Percentiles rank a stretch among this genome's conserved stretches.
These are phyloP conservation scores for Inonotus obliquus DNA, from an alignment of 1,284 basidiomycete genomes.

Conservation along the genomic window DNA sequence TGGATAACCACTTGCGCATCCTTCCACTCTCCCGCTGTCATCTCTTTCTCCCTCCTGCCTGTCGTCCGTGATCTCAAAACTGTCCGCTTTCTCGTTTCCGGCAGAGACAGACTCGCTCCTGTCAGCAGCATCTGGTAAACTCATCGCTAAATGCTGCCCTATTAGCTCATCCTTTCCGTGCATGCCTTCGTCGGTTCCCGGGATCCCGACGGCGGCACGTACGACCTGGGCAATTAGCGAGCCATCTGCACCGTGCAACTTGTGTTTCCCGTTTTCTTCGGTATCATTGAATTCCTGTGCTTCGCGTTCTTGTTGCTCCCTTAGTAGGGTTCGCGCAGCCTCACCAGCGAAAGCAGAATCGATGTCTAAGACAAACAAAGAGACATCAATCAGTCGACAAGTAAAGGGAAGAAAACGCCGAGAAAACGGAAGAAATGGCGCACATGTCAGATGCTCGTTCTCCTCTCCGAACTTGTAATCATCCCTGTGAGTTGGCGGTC, in stretches of 20 bases:
- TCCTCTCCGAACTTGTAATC: conserved; percentile 46
- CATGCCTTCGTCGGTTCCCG: background rate
- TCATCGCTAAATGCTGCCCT: conserved; percentile 16
- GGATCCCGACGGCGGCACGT: background rate
- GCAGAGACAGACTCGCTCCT: background rate
- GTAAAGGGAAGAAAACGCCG: conserved; percentile 21
- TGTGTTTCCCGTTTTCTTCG: background rate
- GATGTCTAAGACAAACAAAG: conserved; percentile 18
- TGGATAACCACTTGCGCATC: background rate
- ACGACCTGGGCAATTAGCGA: background rate
- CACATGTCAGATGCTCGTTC: conserved; percentile 37
- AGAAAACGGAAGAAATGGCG: conserved; percentile 20
- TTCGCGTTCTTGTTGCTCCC: conserved; percentile 16
- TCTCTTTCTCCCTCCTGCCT: background rate
- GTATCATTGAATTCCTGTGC: background rate
- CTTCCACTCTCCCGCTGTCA: background rate
- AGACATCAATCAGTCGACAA: background rate
- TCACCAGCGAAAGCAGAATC: conserved; percentile 12
- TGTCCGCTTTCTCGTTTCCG: background rate
- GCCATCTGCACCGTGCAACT: background rate
- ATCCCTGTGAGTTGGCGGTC: conserved; percentile 23
- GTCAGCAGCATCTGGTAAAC: background rate
- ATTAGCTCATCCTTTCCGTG: conserved; percentile 15
- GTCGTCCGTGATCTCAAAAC: background rate
- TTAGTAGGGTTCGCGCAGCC: conserved; percentile 18